These are phyloP conservation scores for Spinellus fusiger DNA, from an alignment of 192 early-diverging fungal genomes.

Conservation along the genomic window DNA sequence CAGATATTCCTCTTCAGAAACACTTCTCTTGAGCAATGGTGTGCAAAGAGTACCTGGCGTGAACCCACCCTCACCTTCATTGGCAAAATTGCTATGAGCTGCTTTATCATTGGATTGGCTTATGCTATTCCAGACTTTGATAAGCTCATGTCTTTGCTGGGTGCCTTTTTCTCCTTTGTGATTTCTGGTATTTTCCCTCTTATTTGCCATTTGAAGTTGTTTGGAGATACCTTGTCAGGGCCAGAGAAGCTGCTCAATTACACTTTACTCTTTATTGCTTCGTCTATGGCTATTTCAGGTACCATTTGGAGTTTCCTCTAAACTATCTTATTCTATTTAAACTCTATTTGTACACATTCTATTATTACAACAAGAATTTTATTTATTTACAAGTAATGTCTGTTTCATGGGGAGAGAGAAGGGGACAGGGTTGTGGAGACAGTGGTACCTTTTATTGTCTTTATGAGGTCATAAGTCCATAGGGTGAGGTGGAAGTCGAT, in stretches of 20 bases:
- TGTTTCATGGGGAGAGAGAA: background rate
- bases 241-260: slow-evolving; percentile 7
- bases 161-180: slow-evolving; percentile 31
- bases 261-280: slow-evolving; percentile 10
- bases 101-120: slow-evolving; percentile 17
- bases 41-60: background rate
- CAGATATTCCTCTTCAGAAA: slow-evolving; percentile 29
- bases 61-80: slow-evolving; percentile 8
- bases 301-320: slow-evolving; percentile 30
- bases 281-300: slow-evolving; percentile 23
- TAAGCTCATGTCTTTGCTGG: slow-evolving; percentile 25
- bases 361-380: background rate
- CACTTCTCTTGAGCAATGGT: slow-evolving; percentile 14
- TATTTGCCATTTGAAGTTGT: slow-evolving; percentile 27
- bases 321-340: background rate
- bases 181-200: slow-evolving; percentile 34
- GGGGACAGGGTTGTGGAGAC: too few species aligned
- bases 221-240: slow-evolving; percentile 10
- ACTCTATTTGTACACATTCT: background rate
- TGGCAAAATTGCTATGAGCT: slow-evolving; percentile 17
- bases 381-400: background rate
- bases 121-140: slow-evolving; percentile 24
- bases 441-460: too few species aligned
- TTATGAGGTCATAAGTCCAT: too few species aligned
- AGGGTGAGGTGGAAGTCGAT: too few species aligned